A percentile compares a stretch with the other conserved stretches of the same genome.
Evolutionary conservation across 495 filamentous ascomycete genomes (phyloP).

Genomic region (Talaromyces wortmannii): DNA sequence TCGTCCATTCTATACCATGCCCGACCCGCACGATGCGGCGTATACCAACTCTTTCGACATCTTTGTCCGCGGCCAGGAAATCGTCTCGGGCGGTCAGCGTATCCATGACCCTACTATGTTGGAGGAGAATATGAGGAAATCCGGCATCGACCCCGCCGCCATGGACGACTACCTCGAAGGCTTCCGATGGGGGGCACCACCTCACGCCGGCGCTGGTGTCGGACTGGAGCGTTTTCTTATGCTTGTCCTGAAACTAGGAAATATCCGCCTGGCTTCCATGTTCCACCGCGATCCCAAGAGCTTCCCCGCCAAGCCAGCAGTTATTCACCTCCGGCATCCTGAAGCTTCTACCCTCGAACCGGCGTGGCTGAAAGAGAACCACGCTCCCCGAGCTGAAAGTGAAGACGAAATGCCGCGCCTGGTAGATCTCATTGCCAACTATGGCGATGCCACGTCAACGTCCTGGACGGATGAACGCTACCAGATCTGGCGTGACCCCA

Average conservation of each 20-base stretch:
- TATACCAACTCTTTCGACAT: slow-evolving; percentile 93
- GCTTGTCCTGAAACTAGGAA: slow-evolving; percentile 74
- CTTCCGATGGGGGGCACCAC: slow-evolving; percentile 83
- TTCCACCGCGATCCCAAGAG: slow-evolving; percentile 82
- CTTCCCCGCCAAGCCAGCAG: slow-evolving; percentile 51
- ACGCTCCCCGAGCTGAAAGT: slow-evolving; percentile 18
- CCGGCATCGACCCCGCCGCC: slow-evolving; percentile 64
- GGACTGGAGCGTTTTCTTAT: slow-evolving; percentile 84
- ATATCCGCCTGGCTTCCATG: slow-evolving; percentile 80
- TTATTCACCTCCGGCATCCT: slow-evolving; percentile 60
- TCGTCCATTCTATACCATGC: slow-evolving; percentile 92
- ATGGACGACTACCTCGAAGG: slow-evolving; percentile 87
- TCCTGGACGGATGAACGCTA: slow-evolving; percentile 81
- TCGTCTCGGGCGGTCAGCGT: slow-evolving; percentile 85
- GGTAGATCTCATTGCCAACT: slow-evolving; percentile 80
- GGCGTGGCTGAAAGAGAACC: slow-evolving; percentile 40
- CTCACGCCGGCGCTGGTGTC: slow-evolving; percentile 85
- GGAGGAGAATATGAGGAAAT: slow-evolving; percentile 66
- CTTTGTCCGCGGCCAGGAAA: slow-evolving; percentile 90
- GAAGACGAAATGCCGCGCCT: slow-evolving; percentile 47
- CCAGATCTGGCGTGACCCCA: slow-evolving; percentile 70
- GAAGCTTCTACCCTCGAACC: slow-evolving; percentile 69
- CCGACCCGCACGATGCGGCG: slow-evolving; percentile 63
- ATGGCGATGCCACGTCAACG: slow-evolving; percentile 82
- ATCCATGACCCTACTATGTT: slow-evolving; percentile 74